phyloP scores from a whole-genome alignment of 177 flowering plant genomes.

The Vitis hybrid region DNA sequence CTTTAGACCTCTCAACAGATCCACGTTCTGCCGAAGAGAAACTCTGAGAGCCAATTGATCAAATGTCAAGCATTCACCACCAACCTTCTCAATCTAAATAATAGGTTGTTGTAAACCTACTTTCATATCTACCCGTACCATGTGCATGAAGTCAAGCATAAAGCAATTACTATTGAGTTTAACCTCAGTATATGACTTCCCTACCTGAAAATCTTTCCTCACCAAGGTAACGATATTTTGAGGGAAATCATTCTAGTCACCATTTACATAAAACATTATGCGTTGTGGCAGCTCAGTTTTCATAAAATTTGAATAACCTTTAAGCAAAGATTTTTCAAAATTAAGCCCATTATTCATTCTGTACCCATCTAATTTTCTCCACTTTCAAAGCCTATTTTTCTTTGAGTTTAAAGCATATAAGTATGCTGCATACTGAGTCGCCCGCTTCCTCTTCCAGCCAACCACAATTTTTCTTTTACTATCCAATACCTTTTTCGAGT shows the following conservation, averaged over 20 bases:
- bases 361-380: constrained; percentile 44
- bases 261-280: constrained; percentile 57
- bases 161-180: constrained; percentile 36
- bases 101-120: constrained; percentile 61
- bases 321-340: constrained; percentile 40
- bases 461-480: constrained; percentile 28
- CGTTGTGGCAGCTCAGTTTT: constrained; percentile 60
- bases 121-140: constrained; percentile 14
- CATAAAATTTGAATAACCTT: constrained; percentile 58
- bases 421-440: constrained; percentile 29
- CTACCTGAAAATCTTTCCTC: constrained; percentile 49
- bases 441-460: constrained; percentile 48
- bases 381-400: constrained; percentile 37
- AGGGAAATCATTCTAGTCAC: constrained; percentile 73
- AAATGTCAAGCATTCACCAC: constrained; percentile 3
- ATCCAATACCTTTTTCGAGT: constrained; percentile 58
- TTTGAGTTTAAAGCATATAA: constrained; percentile 14
- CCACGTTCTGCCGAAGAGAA: constrained; percentile 36
- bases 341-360: constrained; percentile 20
- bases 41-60: constrained; percentile 20
- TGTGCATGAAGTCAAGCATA: no score
- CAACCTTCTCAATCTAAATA: constrained; percentile 92
- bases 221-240: constrained; percentile 37
- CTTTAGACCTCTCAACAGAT: no score
- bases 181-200: constrained; percentile 59